Evolutionary conservation across 805 yeast species (phyloP), one percentile per base, ranked within the genome.

Genomic region (Scheffersomyces stipitis): DNA sequence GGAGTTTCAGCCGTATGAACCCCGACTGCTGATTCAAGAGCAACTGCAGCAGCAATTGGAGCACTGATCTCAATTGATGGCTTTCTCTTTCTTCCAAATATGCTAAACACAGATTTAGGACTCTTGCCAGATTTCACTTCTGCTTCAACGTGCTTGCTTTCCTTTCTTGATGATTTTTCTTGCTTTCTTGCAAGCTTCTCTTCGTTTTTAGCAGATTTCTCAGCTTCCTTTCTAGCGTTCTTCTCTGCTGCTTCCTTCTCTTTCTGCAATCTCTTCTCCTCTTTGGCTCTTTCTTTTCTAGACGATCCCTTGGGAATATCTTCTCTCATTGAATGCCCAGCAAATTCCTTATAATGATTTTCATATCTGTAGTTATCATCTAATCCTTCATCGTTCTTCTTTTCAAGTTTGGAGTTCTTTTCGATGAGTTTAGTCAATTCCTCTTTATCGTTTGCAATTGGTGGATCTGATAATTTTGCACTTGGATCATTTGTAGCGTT

Each of bases 291-390:
- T 18, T 56, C 60, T 30, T 53, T 58, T 15, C 56, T 42, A 3
- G 54, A 39, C 13, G 42, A 31, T 2, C 38, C 33, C 23, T 43
- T 46, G 8, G 45, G 37, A 7, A 36, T 33, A 7, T 36, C 32
- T 18, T 34, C 42, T 36, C 66, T 50, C 43, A 64, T 46, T 5
- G 70, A 63, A 37, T 58, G 67, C 8, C 42, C 45, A 6, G 52
- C 51, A 44, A 64, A 64, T 22, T 58, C 62, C 35, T 46, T 49
- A 41, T 60, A 64, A 41, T 64, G 69, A 33, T 58, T 56, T 26
- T 52, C 56, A 38, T 64, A 63, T 9, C 37, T 44, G 36, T 54
- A 54, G 31, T 47, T 40, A 4, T 45, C 43, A 15, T 40, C 42
- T 14, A 55, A 48, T 1, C 56, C 61, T 4, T 29, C 37, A 9